Percentiles rank a stretch among this genome's conserved stretches.
Conservation (phyloP, 179 eudicot genomes). For the Sideroxylon spinosum region DNA sequence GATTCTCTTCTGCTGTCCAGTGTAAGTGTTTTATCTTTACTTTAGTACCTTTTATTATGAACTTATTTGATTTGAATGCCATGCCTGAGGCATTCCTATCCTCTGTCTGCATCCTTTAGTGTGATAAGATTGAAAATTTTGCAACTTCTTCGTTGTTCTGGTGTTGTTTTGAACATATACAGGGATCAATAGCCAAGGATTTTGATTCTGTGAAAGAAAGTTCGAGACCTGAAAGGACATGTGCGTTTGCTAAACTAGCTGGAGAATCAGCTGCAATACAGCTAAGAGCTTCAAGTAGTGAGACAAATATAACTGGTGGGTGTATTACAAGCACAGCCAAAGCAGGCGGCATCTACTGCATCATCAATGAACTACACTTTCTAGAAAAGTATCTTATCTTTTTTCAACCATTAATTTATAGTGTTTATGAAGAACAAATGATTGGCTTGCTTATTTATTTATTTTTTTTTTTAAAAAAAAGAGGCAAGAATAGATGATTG, state of each 20-base stretch:
- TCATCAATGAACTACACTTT: constrained; percentile 71
- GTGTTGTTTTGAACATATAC: too few relatives aligned
- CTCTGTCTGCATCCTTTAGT: too few relatives aligned
- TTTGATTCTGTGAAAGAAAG: constrained; percentile 55
- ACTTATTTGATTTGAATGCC: too few relatives aligned
- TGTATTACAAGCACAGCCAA: constrained; percentile 66
- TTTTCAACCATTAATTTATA: not conserved
- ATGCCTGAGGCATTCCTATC: too few relatives aligned
- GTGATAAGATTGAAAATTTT: too few relatives aligned
- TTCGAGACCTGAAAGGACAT: constrained; percentile 56
- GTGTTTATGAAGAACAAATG: not conserved
- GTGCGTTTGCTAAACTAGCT: constrained; percentile 55
- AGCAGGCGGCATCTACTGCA: constrained; percentile 88
- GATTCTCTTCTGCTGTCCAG: constrained; percentile 75
- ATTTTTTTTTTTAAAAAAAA: too few relatives aligned
- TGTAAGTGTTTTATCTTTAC: constrained; percentile 38
- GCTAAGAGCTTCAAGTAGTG: constrained; percentile 75
- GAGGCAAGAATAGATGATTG: too few relatives aligned
- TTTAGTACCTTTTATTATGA: too few relatives aligned
- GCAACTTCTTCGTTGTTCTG: too few relatives aligned
- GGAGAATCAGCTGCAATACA: constrained; percentile 47
- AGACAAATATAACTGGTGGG: constrained; percentile 72
- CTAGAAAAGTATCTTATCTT: constrained; percentile 54
- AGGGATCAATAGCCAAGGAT: constrained; percentile 68
- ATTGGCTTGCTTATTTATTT: not conserved